Evolutionary conservation across 2,329 filamentous ascomycete species (phyloP), one percentile per base, ranked within the genome.

Genomic region (Aspergillus awamori): DNA sequence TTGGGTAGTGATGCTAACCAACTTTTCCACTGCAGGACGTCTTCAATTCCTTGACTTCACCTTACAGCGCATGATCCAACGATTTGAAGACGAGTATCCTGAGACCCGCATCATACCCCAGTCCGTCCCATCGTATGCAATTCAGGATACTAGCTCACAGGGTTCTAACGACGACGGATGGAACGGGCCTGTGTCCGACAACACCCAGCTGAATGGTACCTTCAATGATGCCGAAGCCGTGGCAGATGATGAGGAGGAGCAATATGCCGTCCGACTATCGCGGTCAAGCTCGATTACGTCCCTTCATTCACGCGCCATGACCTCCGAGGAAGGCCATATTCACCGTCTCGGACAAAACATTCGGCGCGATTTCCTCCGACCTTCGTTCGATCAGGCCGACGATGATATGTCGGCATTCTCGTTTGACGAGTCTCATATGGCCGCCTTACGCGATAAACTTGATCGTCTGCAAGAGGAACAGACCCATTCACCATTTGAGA

Each of bases 41-140:
- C 85, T 98, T 20, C 82, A 89, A 47, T 97, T 97, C 84, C 85
- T 99, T 30, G 93, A 97, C 70, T 83, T 90, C 63, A 98, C 95
- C 0, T 83, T 99, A 8, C 85, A 93, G 70, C 89, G 90, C 67
- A 97, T 98, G 79, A 98, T 98, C 71, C 89, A 92, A 73, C 90
- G 95, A 28, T 99, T 98, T 73, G 95, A 98, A 75, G 91, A 96
- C 73, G 94, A 98, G 76, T 98, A 93, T 70, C 95, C 95, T 0
- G 94, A 98, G 72, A 96, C 91, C 0, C 87, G 92, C 38, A 81
- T 86, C 45, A 67, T 72, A 15, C 70, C 73, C 36, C 69, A 64
- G 30, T 38, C 58, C 47, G 54, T 63, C 7, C 64, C 67, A 11
- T 51, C 47, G 26, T 63, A 65, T 11, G 33, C 59, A 43, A 51